Percentiles rank a stretch among this genome's conserved stretches.
Conservation (phyloP, 805 yeast species). For the Ogataea paradorogensis region DNA sequence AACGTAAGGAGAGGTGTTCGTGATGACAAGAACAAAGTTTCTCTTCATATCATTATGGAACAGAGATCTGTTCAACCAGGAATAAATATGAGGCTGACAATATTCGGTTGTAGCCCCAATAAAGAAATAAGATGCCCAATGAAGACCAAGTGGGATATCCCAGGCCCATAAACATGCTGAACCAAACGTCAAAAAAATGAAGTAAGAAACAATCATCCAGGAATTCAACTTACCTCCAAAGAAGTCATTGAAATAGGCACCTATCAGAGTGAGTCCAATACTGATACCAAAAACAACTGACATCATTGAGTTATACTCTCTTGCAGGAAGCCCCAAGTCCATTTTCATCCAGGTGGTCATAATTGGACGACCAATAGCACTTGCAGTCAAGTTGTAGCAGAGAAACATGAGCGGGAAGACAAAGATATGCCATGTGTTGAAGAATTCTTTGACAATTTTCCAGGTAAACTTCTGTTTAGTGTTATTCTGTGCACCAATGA, state of each 20-base stretch:
- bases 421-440: conserved; percentile 48
- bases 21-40: conserved; percentile 37
- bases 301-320: conserved; percentile 41
- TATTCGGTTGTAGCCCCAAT: conserved; percentile 45
- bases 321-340: conserved; percentile 31
- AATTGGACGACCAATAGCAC: conserved; percentile 38
- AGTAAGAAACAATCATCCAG: conserved; percentile 37
- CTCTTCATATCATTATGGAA: conserved; percentile 44
- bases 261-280: conserved; percentile 36
- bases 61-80: conserved; percentile 53
- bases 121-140: conserved; percentile 49
- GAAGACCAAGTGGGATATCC: conserved; percentile 46
- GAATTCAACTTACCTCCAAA: conserved; percentile 37
- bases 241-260: conserved; percentile 40
- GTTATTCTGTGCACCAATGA: conserved; percentile 42
- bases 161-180: conserved; percentile 44
- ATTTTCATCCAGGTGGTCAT: conserved; percentile 44
- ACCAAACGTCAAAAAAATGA: conserved; percentile 39
- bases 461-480: conserved; percentile 41
- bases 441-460: conserved; percentile 37
- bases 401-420: conserved; percentile 43
- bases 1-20: conserved; percentile 42
- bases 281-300: conserved; percentile 39
- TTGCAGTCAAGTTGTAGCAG: conserved; percentile 37
- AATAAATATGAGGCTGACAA: conserved; percentile 55